Conservation (phyloP, 1,139 yeast species). For the Suhomyces ambrosiae region DNA sequence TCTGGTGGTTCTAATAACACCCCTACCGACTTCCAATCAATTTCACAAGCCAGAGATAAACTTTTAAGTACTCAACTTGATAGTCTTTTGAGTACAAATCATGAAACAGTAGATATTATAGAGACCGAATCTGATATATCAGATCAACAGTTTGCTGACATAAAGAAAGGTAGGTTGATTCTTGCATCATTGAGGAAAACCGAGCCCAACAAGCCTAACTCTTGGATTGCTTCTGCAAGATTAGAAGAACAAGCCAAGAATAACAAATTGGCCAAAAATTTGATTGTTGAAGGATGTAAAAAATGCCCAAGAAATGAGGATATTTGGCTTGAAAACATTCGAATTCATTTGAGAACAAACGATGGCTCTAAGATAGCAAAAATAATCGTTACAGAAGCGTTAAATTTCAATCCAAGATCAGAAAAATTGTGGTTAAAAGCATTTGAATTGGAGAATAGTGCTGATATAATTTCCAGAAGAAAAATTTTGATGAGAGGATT, state of each 20-base stretch:
- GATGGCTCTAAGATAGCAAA: conserved; percentile 47
- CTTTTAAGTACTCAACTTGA: conserved; percentile 53
- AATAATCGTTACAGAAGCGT: conserved; percentile 65
- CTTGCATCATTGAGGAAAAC: conserved; percentile 68
- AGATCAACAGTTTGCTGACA: conserved; percentile 45
- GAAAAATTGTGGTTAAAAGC: conserved; percentile 75
- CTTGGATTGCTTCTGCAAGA: conserved; percentile 89
- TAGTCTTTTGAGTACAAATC: conserved; percentile 14
- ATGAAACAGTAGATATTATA: conserved; percentile 4
- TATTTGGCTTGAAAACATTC: conserved; percentile 80
- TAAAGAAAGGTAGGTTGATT: conserved; percentile 59
- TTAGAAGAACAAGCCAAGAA: conserved; percentile 70
- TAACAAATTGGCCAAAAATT: conserved; percentile 54
- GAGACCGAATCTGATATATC: conserved; percentile 1
- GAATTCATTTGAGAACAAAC: conserved; percentile 57
- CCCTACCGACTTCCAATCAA: conserved; percentile 48
- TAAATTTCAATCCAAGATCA: conserved; percentile 57
- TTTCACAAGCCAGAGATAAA: conserved; percentile 56
- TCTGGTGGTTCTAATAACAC: conserved; percentile 27
- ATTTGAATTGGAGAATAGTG: conserved; percentile 54
- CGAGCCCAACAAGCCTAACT: conserved; percentile 72
- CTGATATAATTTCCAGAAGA: conserved; percentile 51
- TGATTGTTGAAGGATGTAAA: conserved; percentile 74
- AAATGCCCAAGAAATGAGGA: conserved; percentile 68
- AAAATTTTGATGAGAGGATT: conserved; percentile 64